Evolutionary conservation across 352 stramenopile genomes (phyloP), one percentile per base, ranked within the genome.

Genomic region (Globisporangium mamillatum): DNA sequence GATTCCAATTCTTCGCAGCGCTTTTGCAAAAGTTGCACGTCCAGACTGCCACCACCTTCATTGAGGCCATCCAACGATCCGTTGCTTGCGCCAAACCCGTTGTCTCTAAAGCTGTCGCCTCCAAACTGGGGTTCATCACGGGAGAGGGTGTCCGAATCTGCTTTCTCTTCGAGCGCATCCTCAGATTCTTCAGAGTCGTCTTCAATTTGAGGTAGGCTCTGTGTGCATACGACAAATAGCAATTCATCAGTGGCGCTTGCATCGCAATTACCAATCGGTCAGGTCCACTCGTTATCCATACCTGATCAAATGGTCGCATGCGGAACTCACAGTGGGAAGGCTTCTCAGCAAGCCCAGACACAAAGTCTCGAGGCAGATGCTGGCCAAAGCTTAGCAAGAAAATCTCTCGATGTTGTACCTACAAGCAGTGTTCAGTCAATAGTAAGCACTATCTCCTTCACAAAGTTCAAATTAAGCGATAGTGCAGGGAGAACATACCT

Each of bases 311-410:
- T 27, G 89, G 89, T 16, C 86, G 76, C 87, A 94, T 96, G 8
- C 87, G 83, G 60, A 96, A 93, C 57, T 94, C 88, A 67, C 89
- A 96, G 68, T 96, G 89, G 52, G 89, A 95, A 4, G 89, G 89
- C 58, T 96, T 96, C 67, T 96, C 89, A 1, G 86, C 88, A 24
- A 96, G 70, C 4, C 89, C 89, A 6, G 84, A 77, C 0, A 94
- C 84, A 48, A 96, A 93, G 67, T 95, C 86, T 18, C 87, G 86
- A 14, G 87, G 89, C 24, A 96, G 70, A 62, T 96, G 89, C 62
- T 94, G 86, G 1, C 89, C 89, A 75, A 80, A 93, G 62, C 75
- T 86, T 2, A 75, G 79, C 48, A 96, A 71, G 66, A 96, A 96
- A 14, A 78, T 70, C 38, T 96, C 87, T 27, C 89, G 82, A 52